These are phyloP conservation scores for Fraxinus anomala DNA, from an alignment of 257 asterid species.

Conservation along the genomic window DNA sequence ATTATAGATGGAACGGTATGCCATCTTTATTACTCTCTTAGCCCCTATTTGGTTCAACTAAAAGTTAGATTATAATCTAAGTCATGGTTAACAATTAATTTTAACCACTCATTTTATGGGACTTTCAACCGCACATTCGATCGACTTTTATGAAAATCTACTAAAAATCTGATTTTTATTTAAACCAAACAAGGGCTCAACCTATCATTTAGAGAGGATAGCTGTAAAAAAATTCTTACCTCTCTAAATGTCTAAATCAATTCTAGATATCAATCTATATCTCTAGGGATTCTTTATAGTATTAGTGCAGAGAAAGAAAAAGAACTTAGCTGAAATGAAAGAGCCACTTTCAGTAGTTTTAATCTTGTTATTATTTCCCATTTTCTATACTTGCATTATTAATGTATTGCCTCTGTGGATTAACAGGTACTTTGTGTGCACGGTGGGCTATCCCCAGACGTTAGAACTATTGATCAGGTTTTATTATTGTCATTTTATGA, in stretches of 20 bases:
- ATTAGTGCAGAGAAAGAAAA: slow-evolving; percentile 2
- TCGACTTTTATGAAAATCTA: too few species aligned
- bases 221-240: not conserved
- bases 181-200: too few species aligned
- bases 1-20: slow-evolving; percentile 94
- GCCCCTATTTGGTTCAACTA: not conserved
- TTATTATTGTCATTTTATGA: slow-evolving; percentile 21
- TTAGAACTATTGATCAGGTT: slow-evolving; percentile 97
- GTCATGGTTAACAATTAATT: not conserved
- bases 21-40: not conserved
- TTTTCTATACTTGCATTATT: slow-evolving; percentile 21
- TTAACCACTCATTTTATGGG: not conserved
- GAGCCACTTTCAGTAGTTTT: not conserved
- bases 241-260: not conserved
- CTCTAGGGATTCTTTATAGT: slow-evolving; percentile 3
- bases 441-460: slow-evolving; percentile 97
- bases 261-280: not conserved
- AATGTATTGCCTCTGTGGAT: slow-evolving; percentile 19
- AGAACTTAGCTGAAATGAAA: not conserved
- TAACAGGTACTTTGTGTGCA: slow-evolving; percentile 94
- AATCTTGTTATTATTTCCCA: slow-evolving; percentile 1
- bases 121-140: not conserved
- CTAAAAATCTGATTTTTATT: too few species aligned
- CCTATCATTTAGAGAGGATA: not conserved
- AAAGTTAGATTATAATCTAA: not conserved